Evolutionary conservation across 345 rosid species (phyloP).

Genomic region (Psidium guajava): DNA sequence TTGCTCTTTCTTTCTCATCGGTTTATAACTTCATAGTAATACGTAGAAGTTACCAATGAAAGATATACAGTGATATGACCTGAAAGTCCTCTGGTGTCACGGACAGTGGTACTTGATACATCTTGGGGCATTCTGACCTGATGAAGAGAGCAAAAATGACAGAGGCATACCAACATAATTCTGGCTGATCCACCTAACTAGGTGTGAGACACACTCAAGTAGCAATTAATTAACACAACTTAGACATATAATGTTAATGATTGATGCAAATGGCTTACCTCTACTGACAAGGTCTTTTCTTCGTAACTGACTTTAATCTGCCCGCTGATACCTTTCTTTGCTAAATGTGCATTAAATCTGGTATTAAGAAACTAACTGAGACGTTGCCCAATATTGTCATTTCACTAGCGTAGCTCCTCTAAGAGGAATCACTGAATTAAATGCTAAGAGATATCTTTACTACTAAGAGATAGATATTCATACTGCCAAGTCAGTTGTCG

Average conservation of each 20-base stretch:
- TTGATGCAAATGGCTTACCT: conserved; percentile 33
- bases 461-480: conserved; percentile 3
- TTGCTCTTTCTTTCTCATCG: not conserved
- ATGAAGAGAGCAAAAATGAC: conserved; percentile 2
- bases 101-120: conserved; percentile 59
- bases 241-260: not conserved
- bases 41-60: not conserved
- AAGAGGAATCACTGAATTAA: not conserved
- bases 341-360: conserved; percentile 76
- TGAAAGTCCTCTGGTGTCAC: conserved; percentile 93
- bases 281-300: conserved; percentile 61
- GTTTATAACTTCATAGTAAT: not conserved
- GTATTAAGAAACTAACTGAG: conserved; percentile 4
- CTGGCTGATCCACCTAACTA: not conserved
- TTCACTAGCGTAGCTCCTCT: not conserved
- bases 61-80: conserved; percentile 22
- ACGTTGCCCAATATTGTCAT: not conserved
- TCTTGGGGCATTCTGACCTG: conserved; percentile 99
- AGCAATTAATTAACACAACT: not conserved
- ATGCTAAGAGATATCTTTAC: not conserved
- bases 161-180: not conserved
- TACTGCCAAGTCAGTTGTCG: conserved; percentile 85
- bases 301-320: conserved; percentile 59
- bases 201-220: not conserved
- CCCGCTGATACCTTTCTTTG: conserved; percentile 89